These are phyloP conservation scores for Penicillium olsonii DNA, from an alignment of 2,329 filamentous ascomycete genomes.

Conservation along the genomic window DNA sequence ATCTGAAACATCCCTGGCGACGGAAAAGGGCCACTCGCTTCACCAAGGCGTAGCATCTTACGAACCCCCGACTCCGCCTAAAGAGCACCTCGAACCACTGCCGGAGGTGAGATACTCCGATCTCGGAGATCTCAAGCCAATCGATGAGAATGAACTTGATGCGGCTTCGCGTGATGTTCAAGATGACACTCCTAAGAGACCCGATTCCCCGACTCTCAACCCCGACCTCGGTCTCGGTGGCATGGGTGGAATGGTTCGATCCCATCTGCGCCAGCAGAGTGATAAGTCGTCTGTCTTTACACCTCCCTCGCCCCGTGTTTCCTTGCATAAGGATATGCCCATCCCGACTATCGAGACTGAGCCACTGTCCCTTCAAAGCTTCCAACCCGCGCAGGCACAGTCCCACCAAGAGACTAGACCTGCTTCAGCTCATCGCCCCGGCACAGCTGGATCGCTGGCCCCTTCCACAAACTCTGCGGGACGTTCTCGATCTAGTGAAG, in stretches of 20 bases:
- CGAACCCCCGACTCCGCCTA: conserved; percentile 29
- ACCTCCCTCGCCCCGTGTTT: conserved; percentile 43
- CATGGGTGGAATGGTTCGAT: conserved; percentile 67
- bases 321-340: conserved; percentile 32
- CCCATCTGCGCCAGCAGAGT: conserved; percentile 81
- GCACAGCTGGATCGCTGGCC: conserved; percentile 11
- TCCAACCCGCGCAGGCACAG: neutral
- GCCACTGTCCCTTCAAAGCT: neutral
- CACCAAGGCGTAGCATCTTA: conserved; percentile 35
- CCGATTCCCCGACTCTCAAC: conserved; percentile 77
- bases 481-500: conserved; percentile 15
- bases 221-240: conserved; percentile 64
- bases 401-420: neutral
- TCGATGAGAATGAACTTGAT: conserved; percentile 36
- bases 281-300: conserved; percentile 78
- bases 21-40: conserved; percentile 40
- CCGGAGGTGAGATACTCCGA: conserved; percentile 42
- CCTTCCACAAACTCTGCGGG: conserved; percentile 15
- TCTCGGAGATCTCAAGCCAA: conserved; percentile 42
- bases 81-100: conserved; percentile 33
- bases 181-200: conserved; percentile 27
- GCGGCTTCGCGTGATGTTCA: conserved; percentile 1
- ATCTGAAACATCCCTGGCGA: conserved; percentile 27
- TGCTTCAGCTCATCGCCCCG: conserved; percentile 1
- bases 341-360: neutral